Conservation (phyloP, 1,139 yeast genomes). For the Pichia sp. region DNA sequence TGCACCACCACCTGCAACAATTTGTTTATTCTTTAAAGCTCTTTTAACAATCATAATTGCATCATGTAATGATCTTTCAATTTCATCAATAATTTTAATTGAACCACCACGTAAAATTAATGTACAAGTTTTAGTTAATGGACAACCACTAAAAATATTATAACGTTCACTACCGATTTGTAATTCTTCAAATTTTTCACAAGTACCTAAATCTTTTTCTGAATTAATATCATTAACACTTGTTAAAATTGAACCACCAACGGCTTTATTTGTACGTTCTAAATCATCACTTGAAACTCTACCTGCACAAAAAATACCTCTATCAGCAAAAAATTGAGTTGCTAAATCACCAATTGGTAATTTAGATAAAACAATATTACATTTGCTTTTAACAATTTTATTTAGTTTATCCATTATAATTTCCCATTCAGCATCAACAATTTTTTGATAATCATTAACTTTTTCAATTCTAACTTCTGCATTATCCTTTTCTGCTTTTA, state of each 20-base stretch:
- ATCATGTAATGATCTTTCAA: constrained; percentile 93
- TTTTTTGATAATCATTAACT: constrained; percentile 89
- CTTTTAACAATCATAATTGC: constrained; percentile 98
- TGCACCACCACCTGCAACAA: constrained; percentile 99
- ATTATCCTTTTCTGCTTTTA: constrained; percentile 96
- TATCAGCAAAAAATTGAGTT: constrained; percentile 95
- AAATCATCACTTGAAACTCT: constrained; percentile 84
- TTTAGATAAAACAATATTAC: constrained; percentile 86
- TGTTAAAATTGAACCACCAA: constrained; percentile 87
- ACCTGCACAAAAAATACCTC: constrained; percentile 96
- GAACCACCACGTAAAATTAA: constrained; percentile 94
- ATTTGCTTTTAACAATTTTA: constrained; percentile 78
- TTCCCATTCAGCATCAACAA: constrained; percentile 98
- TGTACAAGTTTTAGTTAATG: constrained; percentile 90
- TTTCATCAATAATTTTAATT: constrained; percentile 97
- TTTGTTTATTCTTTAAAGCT: constrained; percentile 76
- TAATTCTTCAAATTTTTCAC: constrained; percentile 80
- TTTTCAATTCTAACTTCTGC: constrained; percentile 98
- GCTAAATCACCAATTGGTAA: constrained; percentile 98
- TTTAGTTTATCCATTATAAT: constrained; percentile 82
- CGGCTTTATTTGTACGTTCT: constrained; percentile 89
- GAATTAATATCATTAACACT: constrained; percentile 74
- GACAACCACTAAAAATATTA: constrained; percentile 88
- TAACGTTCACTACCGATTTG: constrained; percentile 96
- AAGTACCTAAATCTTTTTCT: constrained; percentile 70